These are phyloP conservation scores for Crucihimalaya himalaica DNA, from an alignment of 345 rosid species.

Conservation along the genomic window DNA sequence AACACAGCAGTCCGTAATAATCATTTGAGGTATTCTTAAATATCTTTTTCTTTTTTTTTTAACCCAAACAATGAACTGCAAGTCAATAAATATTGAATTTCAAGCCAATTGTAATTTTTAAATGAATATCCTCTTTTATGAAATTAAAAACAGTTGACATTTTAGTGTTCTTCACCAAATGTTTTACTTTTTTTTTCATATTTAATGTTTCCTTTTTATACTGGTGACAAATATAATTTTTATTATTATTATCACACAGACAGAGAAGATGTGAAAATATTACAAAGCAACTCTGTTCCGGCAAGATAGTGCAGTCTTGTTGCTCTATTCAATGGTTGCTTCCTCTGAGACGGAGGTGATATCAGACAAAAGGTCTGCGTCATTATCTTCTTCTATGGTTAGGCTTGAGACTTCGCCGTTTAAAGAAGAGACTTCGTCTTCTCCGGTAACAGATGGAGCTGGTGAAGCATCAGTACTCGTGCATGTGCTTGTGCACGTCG, in stretches of 20 bases:
- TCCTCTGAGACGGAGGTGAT: constrained; percentile 60
- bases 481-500: constrained; percentile 22
- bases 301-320: background rate
- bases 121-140: background rate
- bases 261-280: constrained; percentile 26
- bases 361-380: constrained; percentile 51
- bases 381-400: constrained; percentile 29
- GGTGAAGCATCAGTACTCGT: constrained; percentile 64
- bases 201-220: background rate
- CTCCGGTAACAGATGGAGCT: constrained; percentile 70
- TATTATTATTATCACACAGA: constrained; percentile 16
- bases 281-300: constrained; percentile 36
- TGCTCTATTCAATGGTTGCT: constrained; percentile 27
- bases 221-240: background rate
- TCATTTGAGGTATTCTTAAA: constrained; percentile 9
- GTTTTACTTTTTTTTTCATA: background rate
- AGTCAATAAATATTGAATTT: background rate
- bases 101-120: background rate
- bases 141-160: background rate
- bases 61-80: background rate
- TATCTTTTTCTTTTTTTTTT: background rate
- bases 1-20: background rate
- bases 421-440: constrained; percentile 71
- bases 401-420: constrained; percentile 65
- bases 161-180: constrained; percentile 9